Evolutionary conservation across 2,329 filamentous ascomycete species (phyloP).

Genomic region (Sporothrix schenckii): DNA sequence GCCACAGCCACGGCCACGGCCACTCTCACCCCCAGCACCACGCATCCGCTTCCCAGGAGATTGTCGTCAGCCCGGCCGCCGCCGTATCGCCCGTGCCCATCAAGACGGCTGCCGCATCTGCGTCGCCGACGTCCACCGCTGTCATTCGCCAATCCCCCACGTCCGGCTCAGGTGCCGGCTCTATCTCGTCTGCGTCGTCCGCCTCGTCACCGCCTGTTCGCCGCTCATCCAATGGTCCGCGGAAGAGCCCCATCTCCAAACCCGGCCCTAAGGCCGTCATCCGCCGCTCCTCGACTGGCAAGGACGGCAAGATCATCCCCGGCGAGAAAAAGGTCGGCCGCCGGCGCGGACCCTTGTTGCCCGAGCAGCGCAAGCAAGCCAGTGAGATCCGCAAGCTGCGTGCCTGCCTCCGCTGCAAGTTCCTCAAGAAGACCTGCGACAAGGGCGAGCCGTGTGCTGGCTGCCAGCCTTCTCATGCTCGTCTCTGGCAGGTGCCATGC

Average conservation of each 20-base stretch:
- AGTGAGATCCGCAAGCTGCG: slow-evolving; percentile 95
- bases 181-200: slow-evolving; percentile 48
- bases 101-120: slow-evolving; percentile 54
- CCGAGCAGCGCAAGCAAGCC: slow-evolving; percentile 93
- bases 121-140: slow-evolving; percentile 22
- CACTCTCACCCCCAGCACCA: slow-evolving; percentile 53
- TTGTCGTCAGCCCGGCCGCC: slow-evolving; percentile 67
- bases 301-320: slow-evolving; percentile 68
- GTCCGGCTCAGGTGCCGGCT: slow-evolving; percentile 61
- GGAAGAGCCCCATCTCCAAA: slow-evolving; percentile 80
- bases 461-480: slow-evolving; percentile 92
- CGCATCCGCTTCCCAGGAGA: slow-evolving; percentile 50
- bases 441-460: slow-evolving; percentile 95
- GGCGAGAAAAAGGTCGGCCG: slow-evolving; percentile 91
- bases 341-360: slow-evolving; percentile 83
- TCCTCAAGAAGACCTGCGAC: slow-evolving; percentile 98
- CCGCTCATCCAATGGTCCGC: slow-evolving; percentile 65
- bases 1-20: slow-evolving; percentile 46
- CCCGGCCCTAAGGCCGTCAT: slow-evolving; percentile 75
- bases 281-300: slow-evolving; percentile 74
- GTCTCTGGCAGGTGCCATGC: slow-evolving; percentile 96
- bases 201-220: slow-evolving; percentile 66
- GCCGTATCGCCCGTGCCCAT: slow-evolving; percentile 70
- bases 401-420: slow-evolving; percentile 94
- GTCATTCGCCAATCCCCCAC: slow-evolving; percentile 59